Conservation (phyloP, 768 basidiomycete species). For the Rhizopogon rudus region DNA sequence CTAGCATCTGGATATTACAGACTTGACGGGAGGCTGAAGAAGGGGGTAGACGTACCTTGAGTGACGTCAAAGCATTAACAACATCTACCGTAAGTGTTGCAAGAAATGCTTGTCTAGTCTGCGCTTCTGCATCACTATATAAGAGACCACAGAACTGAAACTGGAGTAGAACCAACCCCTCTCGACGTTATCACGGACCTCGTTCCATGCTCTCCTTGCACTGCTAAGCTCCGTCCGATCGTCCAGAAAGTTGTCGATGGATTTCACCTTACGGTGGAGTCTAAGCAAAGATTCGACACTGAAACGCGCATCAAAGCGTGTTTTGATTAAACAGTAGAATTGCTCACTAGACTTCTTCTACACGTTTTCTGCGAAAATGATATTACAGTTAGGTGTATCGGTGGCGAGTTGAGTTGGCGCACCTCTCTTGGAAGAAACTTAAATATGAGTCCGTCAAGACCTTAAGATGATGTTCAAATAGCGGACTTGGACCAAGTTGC, state of each 20-base stretch:
- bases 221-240: constrained; percentile 63
- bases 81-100: constrained; percentile 66
- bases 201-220: constrained; percentile 72
- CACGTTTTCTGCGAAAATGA: constrained; percentile 51
- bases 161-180: constrained; percentile 45
- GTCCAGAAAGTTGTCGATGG: constrained; percentile 67
- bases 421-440: constrained; percentile 85
- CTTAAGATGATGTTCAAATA: constrained; percentile 70
- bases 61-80: constrained; percentile 57
- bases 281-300: constrained; percentile 74
- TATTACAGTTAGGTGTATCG: constrained; percentile 13
- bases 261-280: constrained; percentile 66
- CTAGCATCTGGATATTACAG: constrained; percentile 31
- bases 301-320: constrained; percentile 8
- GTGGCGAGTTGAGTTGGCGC: constrained; percentile 15
- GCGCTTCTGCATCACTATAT: constrained; percentile 53
- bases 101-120: constrained; percentile 77
- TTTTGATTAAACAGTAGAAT: background rate
- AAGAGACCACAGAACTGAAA: background rate
- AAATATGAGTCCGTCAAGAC: constrained; percentile 71
- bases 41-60: constrained; percentile 47
- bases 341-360: constrained; percentile 82
- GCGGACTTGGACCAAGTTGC: constrained; percentile 51
- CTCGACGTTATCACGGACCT: constrained; percentile 82
- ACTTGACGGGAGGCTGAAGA: background rate